These are phyloP conservation scores for Fusarium verrucosum DNA, from an alignment of 2,329 filamentous ascomycete species.

Conservation along the genomic window DNA sequence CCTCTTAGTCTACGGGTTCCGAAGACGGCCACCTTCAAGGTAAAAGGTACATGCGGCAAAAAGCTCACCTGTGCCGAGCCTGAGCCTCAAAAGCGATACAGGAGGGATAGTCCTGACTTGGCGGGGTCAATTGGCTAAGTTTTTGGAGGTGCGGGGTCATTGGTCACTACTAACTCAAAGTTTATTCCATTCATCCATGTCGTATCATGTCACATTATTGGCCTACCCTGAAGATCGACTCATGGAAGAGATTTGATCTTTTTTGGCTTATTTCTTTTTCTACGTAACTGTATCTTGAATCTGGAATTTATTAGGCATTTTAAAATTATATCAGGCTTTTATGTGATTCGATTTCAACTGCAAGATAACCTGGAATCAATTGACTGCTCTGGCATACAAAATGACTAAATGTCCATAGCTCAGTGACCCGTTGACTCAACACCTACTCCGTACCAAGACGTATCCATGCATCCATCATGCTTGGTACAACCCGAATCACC, in stretches of 20 bases:
- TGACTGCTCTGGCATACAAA: not conserved
- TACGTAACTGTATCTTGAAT: not conserved
- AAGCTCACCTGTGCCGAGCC: conserved; percentile 25
- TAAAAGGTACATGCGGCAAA: conserved; percentile 25
- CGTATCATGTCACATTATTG: conserved; percentile 1
- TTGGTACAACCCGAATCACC: conserved; percentile 15
- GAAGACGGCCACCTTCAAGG: conserved; percentile 27
- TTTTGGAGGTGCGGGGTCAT: conserved; percentile 41
- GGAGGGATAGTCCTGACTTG: conserved; percentile 17
- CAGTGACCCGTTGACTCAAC: conserved; percentile 1
- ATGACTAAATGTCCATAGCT: not conserved
- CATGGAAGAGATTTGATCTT: not conserved
- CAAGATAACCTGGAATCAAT: not conserved
- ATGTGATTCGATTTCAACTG: not conserved
- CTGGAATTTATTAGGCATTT: not conserved
- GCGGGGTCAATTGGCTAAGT: conserved; percentile 30
- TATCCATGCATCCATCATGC: not conserved
- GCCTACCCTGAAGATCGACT: conserved; percentile 26
- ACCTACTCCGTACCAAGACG: not conserved
- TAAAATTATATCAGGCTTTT: too few relatives aligned
- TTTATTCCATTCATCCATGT: conserved; percentile 5
- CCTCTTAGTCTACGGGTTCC: conserved; percentile 30
- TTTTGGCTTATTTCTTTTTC: conserved; percentile 1
- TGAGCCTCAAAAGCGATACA: conserved; percentile 21
- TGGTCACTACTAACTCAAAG: conserved; percentile 23